phyloP scores from a whole-genome alignment of 345 rosid genomes.

The Triadica sebifera region DNA sequence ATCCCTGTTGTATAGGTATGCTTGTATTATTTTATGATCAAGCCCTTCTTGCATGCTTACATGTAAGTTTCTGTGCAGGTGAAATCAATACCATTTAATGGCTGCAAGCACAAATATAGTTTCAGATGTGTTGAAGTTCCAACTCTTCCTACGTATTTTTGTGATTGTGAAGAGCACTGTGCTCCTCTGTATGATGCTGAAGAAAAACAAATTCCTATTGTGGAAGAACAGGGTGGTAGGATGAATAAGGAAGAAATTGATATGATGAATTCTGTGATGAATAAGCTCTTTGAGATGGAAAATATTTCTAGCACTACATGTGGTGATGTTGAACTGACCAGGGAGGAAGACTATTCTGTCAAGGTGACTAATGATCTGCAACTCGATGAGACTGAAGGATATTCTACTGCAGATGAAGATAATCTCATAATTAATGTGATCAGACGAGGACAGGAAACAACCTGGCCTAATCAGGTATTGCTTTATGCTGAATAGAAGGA shows the following conservation, averaged over 20 bases:
- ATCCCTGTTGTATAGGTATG: neutral
- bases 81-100: slow-evolving; percentile 63
- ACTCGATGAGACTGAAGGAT: slow-evolving; percentile 25
- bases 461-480: slow-evolving; percentile 41
- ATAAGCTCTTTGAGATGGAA: slow-evolving; percentile 57
- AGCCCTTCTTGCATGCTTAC: slow-evolving; percentile 2
- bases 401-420: slow-evolving; percentile 39
- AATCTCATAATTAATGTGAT: slow-evolving; percentile 52
- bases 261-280: slow-evolving; percentile 76
- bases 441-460: slow-evolving; percentile 19
- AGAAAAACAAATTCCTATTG: slow-evolving; percentile 26
- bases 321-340: slow-evolving; percentile 9
- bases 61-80: slow-evolving; percentile 39
- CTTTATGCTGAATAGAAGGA: slow-evolving; percentile 2
- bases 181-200: slow-evolving; percentile 23
- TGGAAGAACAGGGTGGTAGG: slow-evolving; percentile 37
- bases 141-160: slow-evolving; percentile 58
- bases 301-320: slow-evolving; percentile 15
- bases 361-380: slow-evolving; percentile 25
- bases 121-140: slow-evolving; percentile 62
- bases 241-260: slow-evolving; percentile 56
- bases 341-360: slow-evolving; percentile 29
- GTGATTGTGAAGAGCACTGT: slow-evolving; percentile 88
- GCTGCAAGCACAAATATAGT: slow-evolving; percentile 92
- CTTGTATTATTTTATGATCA: neutral